Evolutionary conservation across 192 early-diverging fungal species (phyloP).

Genomic region (Coemansia umbellata): DNA sequence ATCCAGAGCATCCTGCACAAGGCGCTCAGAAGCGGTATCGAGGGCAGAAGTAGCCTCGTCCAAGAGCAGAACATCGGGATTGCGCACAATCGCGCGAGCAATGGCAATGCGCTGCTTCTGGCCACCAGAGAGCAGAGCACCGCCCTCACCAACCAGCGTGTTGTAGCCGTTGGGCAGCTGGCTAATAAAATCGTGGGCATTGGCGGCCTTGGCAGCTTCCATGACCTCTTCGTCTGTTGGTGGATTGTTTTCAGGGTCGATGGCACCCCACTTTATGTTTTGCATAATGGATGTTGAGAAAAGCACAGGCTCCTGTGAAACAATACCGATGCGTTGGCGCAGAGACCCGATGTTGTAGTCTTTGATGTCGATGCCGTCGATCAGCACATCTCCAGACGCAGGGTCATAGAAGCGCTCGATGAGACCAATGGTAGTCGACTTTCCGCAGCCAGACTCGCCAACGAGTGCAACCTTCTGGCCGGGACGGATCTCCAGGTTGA

Average conservation of each 20-base stretch:
- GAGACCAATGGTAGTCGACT: conserved; percentile 78
- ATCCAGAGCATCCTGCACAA: conserved; percentile 81
- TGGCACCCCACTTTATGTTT: conserved; percentile 72
- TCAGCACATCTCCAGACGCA: conserved; percentile 50
- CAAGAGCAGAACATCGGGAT: conserved; percentile 77
- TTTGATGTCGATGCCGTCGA: conserved; percentile 74
- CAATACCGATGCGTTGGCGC: conserved; percentile 83
- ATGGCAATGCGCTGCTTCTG: conserved; percentile 96
- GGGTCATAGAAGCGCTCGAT: conserved; percentile 83
- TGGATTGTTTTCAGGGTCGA: conserved; percentile 46
- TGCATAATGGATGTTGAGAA: conserved; percentile 72
- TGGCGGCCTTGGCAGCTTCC: conserved; percentile 60
- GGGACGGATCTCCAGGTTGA: conserved; percentile 66
- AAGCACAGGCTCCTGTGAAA: conserved; percentile 85
- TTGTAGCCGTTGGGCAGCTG: conserved; percentile 71
- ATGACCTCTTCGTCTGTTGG: conserved; percentile 72
- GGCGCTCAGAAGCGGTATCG: conserved; percentile 72
- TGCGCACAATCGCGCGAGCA: conserved; percentile 83
- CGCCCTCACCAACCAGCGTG: conserved; percentile 81
- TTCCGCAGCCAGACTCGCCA: conserved; percentile 80
- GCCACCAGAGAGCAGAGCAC: conserved; percentile 77
- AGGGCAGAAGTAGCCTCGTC: conserved; percentile 89
- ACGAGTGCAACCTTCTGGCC: conserved; percentile 89
- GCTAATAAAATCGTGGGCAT: conserved; percentile 70
- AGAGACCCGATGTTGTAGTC: conserved; percentile 73